Evolutionary conservation across 495 filamentous ascomycete genomes (phyloP).

Genomic region (Lophium mytilinum): DNA sequence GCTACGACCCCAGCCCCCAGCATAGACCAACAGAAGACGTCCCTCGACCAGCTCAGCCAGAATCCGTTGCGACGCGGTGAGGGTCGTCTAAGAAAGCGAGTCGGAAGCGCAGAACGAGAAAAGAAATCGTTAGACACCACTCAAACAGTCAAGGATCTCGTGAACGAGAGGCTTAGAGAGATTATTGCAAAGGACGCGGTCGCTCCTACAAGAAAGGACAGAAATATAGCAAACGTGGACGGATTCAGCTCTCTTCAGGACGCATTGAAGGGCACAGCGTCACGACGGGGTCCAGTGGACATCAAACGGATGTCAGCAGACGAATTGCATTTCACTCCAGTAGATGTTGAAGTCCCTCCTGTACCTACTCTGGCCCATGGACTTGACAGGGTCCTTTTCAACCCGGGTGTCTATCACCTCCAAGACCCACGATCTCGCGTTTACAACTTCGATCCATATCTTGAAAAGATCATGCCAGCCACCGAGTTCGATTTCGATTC

Average conservation of each 20-base stretch:
- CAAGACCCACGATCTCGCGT: slow-evolving; percentile 82
- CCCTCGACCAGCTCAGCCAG: too few species aligned
- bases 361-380: slow-evolving; percentile 71
- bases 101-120: too few species aligned
- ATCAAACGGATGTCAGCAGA: slow-evolving; percentile 10
- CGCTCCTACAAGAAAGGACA: neutral
- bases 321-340: slow-evolving; percentile 28
- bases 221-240: neutral
- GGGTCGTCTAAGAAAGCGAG: too few species aligned
- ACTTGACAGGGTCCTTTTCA: slow-evolving; percentile 87
- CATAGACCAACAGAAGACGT: too few species aligned
- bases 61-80: too few species aligned
- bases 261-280: neutral
- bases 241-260: neutral
- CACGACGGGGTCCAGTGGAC: neutral
- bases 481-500: slow-evolving; percentile 85
- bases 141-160: neutral
- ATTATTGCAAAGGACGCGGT: neutral
- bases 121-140: too few species aligned
- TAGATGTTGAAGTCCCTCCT: slow-evolving; percentile 47
- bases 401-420: slow-evolving; percentile 85
- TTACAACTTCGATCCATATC: slow-evolving; percentile 93
- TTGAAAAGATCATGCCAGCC: slow-evolving; percentile 84
- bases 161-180: neutral
- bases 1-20: too few species aligned